These are phyloP conservation scores for Heritiera littoralis DNA, from an alignment of 345 rosid species.

Conservation along the genomic window DNA sequence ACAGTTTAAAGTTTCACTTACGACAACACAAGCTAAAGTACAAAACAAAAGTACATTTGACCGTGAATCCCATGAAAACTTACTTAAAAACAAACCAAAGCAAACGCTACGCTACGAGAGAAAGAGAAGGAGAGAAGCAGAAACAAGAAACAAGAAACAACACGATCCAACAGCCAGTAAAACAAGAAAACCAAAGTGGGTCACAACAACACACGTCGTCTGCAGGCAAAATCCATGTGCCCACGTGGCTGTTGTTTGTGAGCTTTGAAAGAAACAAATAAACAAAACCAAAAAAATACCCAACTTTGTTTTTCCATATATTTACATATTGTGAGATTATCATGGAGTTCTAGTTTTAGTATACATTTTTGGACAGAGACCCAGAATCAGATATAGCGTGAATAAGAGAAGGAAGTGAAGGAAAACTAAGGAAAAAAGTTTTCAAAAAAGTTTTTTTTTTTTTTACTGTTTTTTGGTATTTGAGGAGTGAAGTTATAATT, in stretches of 20 bases:
- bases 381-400: neutral
- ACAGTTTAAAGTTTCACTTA: constrained; percentile 1
- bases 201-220: constrained; percentile 47
- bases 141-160: neutral
- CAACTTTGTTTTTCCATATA: neutral
- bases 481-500: constrained; percentile 3
- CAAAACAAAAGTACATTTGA: constrained; percentile 35
- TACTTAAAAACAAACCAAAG: neutral
- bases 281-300: neutral
- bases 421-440: too few species aligned
- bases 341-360: constrained; percentile 1
- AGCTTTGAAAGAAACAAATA: neutral
- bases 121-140: constrained; percentile 8
- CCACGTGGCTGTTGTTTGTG: constrained; percentile 45
- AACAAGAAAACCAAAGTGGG: constrained; percentile 37
- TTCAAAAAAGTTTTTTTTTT: neutral
- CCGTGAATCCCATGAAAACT: constrained; percentile 38
- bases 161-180: neutral
- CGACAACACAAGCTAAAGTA: neutral
- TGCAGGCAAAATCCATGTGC: constrained; percentile 61
- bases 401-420: neutral
- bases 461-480: neutral
- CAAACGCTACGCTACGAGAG: too few species aligned
- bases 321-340: neutral
- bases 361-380: constrained; percentile 4